Evolutionary conservation across 139 green algal species (phyloP), one percentile per base, ranked within the genome.

Genomic region (Auxenochlorella protothecoides): DNA sequence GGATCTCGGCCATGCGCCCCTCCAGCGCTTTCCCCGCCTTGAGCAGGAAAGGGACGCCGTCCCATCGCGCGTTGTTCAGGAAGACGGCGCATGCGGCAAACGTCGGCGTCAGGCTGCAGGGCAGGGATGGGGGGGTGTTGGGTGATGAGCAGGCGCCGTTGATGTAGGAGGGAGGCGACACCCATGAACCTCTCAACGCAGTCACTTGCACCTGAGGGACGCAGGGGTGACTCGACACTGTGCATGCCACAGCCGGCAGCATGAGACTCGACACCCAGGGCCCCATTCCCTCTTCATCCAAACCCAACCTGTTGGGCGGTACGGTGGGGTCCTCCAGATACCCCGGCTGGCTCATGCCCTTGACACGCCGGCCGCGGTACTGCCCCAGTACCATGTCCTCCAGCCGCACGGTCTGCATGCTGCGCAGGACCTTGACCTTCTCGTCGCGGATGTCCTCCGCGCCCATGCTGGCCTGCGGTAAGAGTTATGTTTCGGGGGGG

Each of bases 381-480:
- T 99, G 95, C 16, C 93, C 95, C n/a, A 99, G 62, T 60, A 98
- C 93, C 56, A 96, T 86, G 75, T 99, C 90, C 4, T 98, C 92
- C 68, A 97, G 74, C 16, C 78, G 59, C 68, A 98, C 85, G 3
- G 71, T 16, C 63, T 80, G 76, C 84, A 97, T 97, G 72, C 75
- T 92, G 62, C 87, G 84, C 71, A 99, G 82, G 79, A 98, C 92
- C 82, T 98, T 97, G 27, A 97, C 92, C 85, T 99, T 99, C 78
- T 98, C 95, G 81, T 99, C 90, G 52, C 96, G 91, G 75, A 99
- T 96, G 84, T 98, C 92, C 76, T 99, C 95, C 3, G 92, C 92
- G 14, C 88, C 86, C 66, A 97, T 76, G 68, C 79, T 91, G 15
- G 91, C 87, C 86, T 92, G 82, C 66, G 59, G 15, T 44, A 1